These are phyloP conservation scores for Nemania serpens DNA, from an alignment of 2,329 filamentous ascomycete species.

Conservation along the genomic window DNA sequence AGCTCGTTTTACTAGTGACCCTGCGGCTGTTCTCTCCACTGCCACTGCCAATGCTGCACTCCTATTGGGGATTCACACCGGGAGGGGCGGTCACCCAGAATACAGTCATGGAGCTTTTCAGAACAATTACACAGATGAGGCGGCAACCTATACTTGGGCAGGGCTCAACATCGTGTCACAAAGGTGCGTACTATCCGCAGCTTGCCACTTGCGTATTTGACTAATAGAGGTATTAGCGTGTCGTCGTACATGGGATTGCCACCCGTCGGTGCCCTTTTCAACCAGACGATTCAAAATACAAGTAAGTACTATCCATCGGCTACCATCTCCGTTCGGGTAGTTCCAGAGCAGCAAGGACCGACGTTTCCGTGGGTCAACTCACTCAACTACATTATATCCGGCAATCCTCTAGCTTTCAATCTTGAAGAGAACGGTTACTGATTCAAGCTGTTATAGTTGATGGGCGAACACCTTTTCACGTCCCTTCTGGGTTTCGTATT, in stretches of 20 bases:
- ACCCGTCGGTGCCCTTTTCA: conserved; percentile 51
- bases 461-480: conserved; percentile 45
- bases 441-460: conserved; percentile 37
- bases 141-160: conserved; percentile 58
- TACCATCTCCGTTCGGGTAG: background rate
- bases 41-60: conserved; percentile 54
- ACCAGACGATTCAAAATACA: conserved; percentile 54
- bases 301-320: conserved; percentile 23
- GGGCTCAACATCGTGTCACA: conserved; percentile 58
- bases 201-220: background rate
- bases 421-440: background rate
- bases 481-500: conserved; percentile 52
- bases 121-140: conserved; percentile 54
- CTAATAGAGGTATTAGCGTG: conserved; percentile 45
- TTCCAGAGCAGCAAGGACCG: background rate
- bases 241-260: conserved; percentile 52
- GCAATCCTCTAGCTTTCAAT: background rate
- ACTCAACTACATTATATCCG: background rate
- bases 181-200: conserved; percentile 41
- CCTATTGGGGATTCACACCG: conserved; percentile 57
- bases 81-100: conserved; percentile 55
- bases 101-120: conserved; percentile 52
- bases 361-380: background rate
- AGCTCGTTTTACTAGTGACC: conserved; percentile 57
- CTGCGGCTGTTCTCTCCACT: conserved; percentile 52